Percentiles rank a stretch among this genome's conserved stretches.
These are phyloP conservation scores for Petunia hybrid DNA, from an alignment of 305 asterid genomes.

Conservation along the genomic window DNA sequence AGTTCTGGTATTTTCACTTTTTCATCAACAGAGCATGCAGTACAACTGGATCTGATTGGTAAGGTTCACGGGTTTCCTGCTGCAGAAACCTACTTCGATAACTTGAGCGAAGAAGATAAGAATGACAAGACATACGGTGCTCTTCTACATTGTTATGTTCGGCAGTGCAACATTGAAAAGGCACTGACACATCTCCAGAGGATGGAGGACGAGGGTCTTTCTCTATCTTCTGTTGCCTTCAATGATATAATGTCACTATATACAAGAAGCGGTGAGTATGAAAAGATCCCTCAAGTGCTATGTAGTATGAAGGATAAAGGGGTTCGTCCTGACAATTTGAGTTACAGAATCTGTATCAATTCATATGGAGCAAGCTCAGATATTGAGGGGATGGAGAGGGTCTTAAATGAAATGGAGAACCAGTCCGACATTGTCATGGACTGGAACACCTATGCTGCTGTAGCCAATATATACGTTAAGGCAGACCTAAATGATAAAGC, in stretches of 20 bases:
- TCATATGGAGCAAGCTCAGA: constrained; percentile 69
- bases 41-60: constrained; percentile 81
- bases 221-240: constrained; percentile 59
- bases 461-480: constrained; percentile 67
- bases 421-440: constrained; percentile 57
- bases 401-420: constrained; percentile 73
- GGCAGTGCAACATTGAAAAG: constrained; percentile 59
- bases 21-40: constrained; percentile 77
- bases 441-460: constrained; percentile 82
- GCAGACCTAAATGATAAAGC: constrained; percentile 61
- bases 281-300: constrained; percentile 59
- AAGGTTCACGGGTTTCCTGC: constrained; percentile 64
- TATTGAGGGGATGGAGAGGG: constrained; percentile 67
- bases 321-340: constrained; percentile 67
- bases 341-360: constrained; percentile 81
- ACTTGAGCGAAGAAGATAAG: constrained; percentile 65
- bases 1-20: constrained; percentile 49
- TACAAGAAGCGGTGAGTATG: constrained; percentile 52
- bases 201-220: constrained; percentile 69
- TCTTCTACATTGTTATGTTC: constrained; percentile 79
- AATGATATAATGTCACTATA: constrained; percentile 77
- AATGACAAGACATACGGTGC: constrained; percentile 76
- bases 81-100: constrained; percentile 73
- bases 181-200: constrained; percentile 58
- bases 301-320: constrained; percentile 58